Evolutionary conservation across 2,329 filamentous ascomycete species (phyloP).

Genomic region (Aspergillus quadrilineatus): DNA sequence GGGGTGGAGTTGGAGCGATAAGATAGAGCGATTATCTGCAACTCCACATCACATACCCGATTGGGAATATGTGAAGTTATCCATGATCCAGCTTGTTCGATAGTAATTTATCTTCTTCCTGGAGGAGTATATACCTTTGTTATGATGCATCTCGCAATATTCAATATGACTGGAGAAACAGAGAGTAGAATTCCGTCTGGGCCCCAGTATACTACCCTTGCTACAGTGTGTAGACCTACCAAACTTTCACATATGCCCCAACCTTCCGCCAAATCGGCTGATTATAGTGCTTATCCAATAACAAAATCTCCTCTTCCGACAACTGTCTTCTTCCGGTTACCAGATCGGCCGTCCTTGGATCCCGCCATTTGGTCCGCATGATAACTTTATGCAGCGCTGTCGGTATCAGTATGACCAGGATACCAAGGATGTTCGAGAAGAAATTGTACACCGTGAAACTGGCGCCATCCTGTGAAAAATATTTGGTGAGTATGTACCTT

Average conservation of each 20-base stretch:
- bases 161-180: not conserved
- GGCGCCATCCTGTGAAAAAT: not conserved
- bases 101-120: too few relatives aligned
- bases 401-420: conserved; percentile 1
- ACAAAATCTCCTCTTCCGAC: not conserved
- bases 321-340: conserved; percentile 4
- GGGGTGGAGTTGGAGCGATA: not conserved
- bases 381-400: conserved; percentile 9
- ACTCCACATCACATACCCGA: not conserved
- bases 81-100: not conserved
- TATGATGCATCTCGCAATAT: not conserved
- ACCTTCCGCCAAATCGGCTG: conserved; percentile 10
- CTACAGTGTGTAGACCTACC: not conserved
- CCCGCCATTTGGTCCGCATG: conserved; percentile 7
- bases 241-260: conserved; percentile 11
- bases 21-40: not conserved
- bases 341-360: conserved; percentile 6
- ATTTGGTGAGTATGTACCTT: not conserved
- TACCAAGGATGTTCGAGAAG: conserved; percentile 10
- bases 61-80: not conserved
- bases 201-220: not conserved
- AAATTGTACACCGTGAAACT: conserved; percentile 11
- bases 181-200: too few relatives aligned
- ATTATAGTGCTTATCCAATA: conserved; percentile 12
- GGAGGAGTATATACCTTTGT: not conserved